Percentiles rank a stretch among this genome's conserved stretches.
These are phyloP conservation scores for Silene noctiflora DNA, from an alignment of 179 eudicot species.

Conservation along the genomic window DNA sequence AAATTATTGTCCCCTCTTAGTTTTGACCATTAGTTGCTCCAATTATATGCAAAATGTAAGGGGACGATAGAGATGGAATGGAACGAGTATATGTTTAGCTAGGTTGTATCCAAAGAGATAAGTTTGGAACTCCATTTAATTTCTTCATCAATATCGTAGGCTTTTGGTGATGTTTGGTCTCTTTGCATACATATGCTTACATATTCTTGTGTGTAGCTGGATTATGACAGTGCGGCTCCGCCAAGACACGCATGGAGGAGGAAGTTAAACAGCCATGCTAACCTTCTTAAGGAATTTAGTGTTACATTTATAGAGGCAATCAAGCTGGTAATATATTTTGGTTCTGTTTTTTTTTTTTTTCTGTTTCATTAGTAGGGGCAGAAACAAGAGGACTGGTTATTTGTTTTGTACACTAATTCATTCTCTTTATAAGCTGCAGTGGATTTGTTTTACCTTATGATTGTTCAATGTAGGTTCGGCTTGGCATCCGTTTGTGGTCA, in stretches of 20 bases:
- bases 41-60: too few species aligned
- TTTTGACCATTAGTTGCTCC: too few species aligned
- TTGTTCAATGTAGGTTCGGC: conserved; percentile 56
- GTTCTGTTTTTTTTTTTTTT: not conserved
- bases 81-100: not conserved
- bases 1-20: too few species aligned
- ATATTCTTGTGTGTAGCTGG: conserved; percentile 47
- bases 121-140: not conserved
- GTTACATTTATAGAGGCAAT: conserved; percentile 93
- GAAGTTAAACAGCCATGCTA: conserved; percentile 81
- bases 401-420: not conserved
- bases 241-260: conserved; percentile 96
- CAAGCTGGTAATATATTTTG: conserved; percentile 56
- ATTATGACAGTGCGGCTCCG: conserved; percentile 91
- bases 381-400: not conserved
- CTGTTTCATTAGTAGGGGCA: not conserved
- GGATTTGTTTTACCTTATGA: not conserved
- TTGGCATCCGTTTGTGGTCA: conserved; percentile 93
- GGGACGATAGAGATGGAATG: too few species aligned
- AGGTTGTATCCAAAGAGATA: not conserved
- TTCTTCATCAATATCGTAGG: not conserved
- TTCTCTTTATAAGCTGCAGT: not conserved
- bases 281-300: conserved; percentile 91
- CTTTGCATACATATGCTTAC: not conserved
- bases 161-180: not conserved